Evolutionary conservation across 192 early-diverging fungal species (phyloP), one percentile per base, ranked within the genome.

Genomic region (Diversispora epigaea): DNA sequence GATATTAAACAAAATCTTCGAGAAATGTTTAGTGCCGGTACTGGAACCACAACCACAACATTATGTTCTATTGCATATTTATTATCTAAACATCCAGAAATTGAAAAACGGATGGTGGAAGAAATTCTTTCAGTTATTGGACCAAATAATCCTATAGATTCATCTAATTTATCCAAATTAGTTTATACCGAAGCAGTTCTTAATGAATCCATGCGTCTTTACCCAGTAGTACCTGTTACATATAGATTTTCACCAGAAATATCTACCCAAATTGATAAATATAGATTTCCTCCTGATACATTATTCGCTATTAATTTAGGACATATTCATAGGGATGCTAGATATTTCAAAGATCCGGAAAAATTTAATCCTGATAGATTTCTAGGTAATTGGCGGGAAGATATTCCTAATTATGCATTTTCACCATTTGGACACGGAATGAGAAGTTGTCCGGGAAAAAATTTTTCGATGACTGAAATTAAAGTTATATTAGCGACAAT

Each of bases 151-250:
- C 17, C 7, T 43, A 75, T 81, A 41, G 72, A 77, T 39, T 81
- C 85, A 43, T 78, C 81, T 32, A 81, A 85, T 60, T 68, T 86
- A 58, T 82, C 84, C 62, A 79, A 84, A 52, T 76, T 88, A 39
- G 76, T 80, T 50, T 84, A 79, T 68, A 68, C 86, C 46, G 87
- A 85, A 58, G 81, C 83, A 21, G 81, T 88, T 32, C 80, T 89
- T 74, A 78, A 88, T 58, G 89, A 90, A 66, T 82, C 86, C 19
- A 77, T 85, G 68, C 78, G 87, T 58, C 56, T 88, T n/a, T 71
- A 87, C 73, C 82, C 88, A 3, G 80, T 86, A 39, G 80, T 49
- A 3, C 71, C 71, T 6, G 19, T 73, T 73, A 80, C 77, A 32
- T 79, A 77, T 76, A 75, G 80, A 64, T 80, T 75, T 60, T 79